Percentiles rank a stretch among this genome's conserved stretches.
These are phyloP conservation scores for Eimeria brunetti DNA, from an alignment of 169 alveolate genomes.

Conservation along the genomic window DNA sequence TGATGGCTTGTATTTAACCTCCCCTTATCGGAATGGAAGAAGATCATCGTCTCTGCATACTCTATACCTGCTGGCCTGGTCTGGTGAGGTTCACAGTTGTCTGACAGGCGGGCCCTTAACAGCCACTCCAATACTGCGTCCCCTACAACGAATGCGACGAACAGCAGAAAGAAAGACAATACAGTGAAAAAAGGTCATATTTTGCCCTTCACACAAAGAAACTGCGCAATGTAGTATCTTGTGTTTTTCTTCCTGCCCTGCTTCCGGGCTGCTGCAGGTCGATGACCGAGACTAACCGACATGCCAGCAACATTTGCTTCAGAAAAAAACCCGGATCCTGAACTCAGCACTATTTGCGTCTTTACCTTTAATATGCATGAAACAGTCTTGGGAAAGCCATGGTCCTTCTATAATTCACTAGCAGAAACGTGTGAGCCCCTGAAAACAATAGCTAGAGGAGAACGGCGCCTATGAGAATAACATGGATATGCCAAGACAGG, in stretches of 20 bases:
- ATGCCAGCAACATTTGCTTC: background rate
- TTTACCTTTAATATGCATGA: background rate
- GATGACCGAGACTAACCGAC: background rate
- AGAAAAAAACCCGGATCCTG: background rate
- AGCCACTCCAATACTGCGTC: background rate
- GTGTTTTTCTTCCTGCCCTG: background rate
- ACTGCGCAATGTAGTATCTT: background rate
- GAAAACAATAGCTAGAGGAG: background rate
- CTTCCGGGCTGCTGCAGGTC: background rate
- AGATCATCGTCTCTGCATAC: background rate
- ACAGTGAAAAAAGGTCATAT: background rate
- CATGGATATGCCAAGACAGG: no score
- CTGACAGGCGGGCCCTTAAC: constrained; percentile 3
- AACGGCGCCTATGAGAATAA: background rate
- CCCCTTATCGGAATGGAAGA: background rate
- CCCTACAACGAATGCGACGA: background rate
- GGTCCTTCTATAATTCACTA: background rate
- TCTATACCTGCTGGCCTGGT: background rate
- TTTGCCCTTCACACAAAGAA: background rate
- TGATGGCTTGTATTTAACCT: background rate
- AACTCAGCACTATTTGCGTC: background rate
- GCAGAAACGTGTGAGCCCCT: background rate
- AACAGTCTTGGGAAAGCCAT: background rate
- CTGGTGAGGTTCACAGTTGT: background rate
- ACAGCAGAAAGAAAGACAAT: background rate